phyloP scores from a whole-genome alignment of 371 early-diverging fungal genomes.

The Zancudomyces culisetae region DNA sequence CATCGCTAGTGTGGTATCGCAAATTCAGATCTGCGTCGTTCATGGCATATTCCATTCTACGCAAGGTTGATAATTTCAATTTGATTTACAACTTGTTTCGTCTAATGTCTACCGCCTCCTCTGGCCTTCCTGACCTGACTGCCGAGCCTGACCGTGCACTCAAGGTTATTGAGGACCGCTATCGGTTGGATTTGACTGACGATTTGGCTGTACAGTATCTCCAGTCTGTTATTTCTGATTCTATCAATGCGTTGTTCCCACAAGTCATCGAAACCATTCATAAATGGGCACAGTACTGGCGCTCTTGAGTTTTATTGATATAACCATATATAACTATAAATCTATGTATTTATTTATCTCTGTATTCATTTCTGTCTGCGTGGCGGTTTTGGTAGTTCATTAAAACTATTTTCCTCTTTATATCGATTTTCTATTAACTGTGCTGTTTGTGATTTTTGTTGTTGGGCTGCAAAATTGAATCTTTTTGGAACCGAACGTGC shows the following conservation, averaged over 20 bases:
- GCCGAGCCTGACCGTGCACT: constrained; percentile 94
- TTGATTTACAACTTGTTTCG: constrained; percentile 86
- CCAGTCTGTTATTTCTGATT: constrained; percentile 76
- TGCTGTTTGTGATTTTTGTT: neutral
- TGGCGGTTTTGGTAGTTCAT: neutral
- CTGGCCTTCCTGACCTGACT: constrained; percentile 86
- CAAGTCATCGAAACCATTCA: constrained; percentile 95
- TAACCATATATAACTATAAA: neutral
- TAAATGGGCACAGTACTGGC: constrained; percentile 81
- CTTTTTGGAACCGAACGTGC: constrained; percentile 16
- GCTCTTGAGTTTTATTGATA: constrained; percentile 6
- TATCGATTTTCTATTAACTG: no score
- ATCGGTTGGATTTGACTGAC: constrained; percentile 76
- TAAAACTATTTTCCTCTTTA: neutral
- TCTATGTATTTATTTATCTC: neutral
- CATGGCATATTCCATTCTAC: constrained; percentile 75
- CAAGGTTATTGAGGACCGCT: constrained; percentile 82
- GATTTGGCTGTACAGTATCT: constrained; percentile 88
- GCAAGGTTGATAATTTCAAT: constrained; percentile 62
- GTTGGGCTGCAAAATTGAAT: constrained; percentile 1
- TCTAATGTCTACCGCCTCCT: constrained; percentile 63
- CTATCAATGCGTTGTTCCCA: constrained; percentile 85
- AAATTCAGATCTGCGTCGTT: constrained; percentile 80
- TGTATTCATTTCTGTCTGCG: neutral
- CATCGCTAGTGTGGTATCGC: constrained; percentile 35